These are phyloP conservation scores for Talaromyces thailandensis DNA, from an alignment of 495 filamentous ascomycete species.

Conservation along the genomic window DNA sequence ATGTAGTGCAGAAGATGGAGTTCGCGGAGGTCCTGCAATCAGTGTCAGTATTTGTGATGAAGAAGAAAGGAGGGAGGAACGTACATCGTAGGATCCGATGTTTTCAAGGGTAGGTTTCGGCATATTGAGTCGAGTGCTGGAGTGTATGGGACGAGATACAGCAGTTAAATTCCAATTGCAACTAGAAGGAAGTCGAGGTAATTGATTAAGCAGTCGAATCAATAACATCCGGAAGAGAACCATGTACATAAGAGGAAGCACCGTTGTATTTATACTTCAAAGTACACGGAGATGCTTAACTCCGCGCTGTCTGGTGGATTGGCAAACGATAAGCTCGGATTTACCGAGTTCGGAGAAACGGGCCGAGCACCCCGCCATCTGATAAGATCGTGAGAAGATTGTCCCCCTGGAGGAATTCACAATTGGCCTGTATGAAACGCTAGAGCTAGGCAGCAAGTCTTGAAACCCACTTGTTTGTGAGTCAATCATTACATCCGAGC, in stretches of 20 bases:
- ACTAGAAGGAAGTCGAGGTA: neutral
- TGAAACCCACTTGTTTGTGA: neutral
- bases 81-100: conserved; percentile 4
- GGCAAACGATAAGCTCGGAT: neutral
- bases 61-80: neutral
- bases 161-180: neutral
- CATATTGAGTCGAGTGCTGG: neutral
- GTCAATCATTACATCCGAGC: neutral
- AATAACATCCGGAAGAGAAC: neutral
- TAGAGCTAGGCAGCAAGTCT: neutral
- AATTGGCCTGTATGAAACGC: neutral
- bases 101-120: neutral
- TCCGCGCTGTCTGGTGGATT: neutral
- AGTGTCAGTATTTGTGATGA: neutral
- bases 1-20: conserved; percentile 63
- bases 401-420: neutral
- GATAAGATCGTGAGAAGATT: neutral
- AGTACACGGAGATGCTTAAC: neutral
- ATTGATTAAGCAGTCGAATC: too few relatives aligned
- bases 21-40: conserved; percentile 61
- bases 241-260: neutral
- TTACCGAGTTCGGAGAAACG: neutral
- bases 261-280: neutral
- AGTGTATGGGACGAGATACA: neutral
- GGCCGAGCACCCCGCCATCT: neutral